These are phyloP conservation scores for Camillea tinctor DNA, from an alignment of 2,329 filamentous ascomycete genomes.

Conservation along the genomic window DNA sequence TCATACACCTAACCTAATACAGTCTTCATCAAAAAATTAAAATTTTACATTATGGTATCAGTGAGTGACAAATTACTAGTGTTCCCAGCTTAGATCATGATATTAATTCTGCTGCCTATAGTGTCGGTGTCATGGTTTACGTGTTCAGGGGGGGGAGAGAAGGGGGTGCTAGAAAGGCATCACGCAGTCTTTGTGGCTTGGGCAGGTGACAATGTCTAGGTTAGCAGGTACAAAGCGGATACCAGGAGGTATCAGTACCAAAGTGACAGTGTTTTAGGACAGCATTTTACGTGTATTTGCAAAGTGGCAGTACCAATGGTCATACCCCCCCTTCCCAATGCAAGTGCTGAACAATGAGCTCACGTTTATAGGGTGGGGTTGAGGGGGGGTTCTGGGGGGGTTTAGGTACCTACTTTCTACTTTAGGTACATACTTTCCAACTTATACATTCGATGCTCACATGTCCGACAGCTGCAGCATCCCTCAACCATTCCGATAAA, in stretches of 20 bases:
- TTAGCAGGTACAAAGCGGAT: background rate
- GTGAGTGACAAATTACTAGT: background rate
- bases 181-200: background rate
- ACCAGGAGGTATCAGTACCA: background rate
- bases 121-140: background rate
- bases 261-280: too few relatives aligned
- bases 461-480: slow-evolving; percentile 1
- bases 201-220: background rate
- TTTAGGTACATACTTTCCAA: too few relatives aligned
- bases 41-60: too few relatives aligned
- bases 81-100: background rate
- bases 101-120: background rate
- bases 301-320: too few relatives aligned
- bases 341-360: background rate
- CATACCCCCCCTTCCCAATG: background rate
- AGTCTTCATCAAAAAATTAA: background rate
- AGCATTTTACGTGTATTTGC: too few relatives aligned
- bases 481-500: too few relatives aligned
- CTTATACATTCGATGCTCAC: slow-evolving; percentile 1
- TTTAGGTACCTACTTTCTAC: too few relatives aligned
- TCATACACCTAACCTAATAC: background rate
- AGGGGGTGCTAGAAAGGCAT: background rate
- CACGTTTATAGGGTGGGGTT: background rate
- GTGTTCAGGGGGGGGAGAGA: background rate
- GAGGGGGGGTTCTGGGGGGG: too few relatives aligned